A percentile compares a stretch with the other conserved stretches of the same genome.
These are phyloP conservation scores for Globisporangium recalcitrans DNA, from an alignment of 352 stramenopile genomes.

Conservation along the genomic window DNA sequence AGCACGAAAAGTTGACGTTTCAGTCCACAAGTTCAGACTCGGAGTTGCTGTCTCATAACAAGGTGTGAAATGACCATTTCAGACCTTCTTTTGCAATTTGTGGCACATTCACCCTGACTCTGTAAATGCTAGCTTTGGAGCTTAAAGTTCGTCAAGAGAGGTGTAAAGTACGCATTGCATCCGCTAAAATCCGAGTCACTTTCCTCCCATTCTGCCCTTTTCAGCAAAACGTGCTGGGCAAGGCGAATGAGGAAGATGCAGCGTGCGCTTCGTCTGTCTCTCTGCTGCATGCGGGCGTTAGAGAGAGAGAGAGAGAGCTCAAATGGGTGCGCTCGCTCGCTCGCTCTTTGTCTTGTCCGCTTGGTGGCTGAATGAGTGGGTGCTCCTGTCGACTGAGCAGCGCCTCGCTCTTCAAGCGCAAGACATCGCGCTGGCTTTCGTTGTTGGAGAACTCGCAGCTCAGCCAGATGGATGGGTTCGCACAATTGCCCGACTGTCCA, in stretches of 20 bases:
- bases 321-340: not conserved
- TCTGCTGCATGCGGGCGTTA: not conserved
- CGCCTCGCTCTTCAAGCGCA: not conserved
- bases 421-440: not conserved
- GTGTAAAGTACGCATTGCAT: not conserved
- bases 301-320: not conserved
- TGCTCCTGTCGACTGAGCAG: not conserved
- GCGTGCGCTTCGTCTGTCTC: not conserved
- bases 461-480: constrained; percentile 2
- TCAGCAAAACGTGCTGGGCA: not conserved
- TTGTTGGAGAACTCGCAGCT: not conserved
- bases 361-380: not conserved
- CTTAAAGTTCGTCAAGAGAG: not conserved
- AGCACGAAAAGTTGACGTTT: not conserved
- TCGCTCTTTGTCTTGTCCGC: not conserved
- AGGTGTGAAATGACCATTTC: not conserved
- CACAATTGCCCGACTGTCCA: not conserved
- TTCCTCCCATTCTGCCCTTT: not conserved
- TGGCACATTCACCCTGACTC: not conserved
- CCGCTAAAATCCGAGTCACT: not conserved
- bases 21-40: not conserved
- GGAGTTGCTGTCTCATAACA: not conserved
- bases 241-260: not conserved
- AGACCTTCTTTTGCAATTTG: not conserved
- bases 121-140: not conserved